A percentile compares a stretch with the other conserved stretches of the same genome.
phyloP scores from a whole-genome alignment of 495 filamentous ascomycete genomes.

The Penicillium coprophilum region DNA sequence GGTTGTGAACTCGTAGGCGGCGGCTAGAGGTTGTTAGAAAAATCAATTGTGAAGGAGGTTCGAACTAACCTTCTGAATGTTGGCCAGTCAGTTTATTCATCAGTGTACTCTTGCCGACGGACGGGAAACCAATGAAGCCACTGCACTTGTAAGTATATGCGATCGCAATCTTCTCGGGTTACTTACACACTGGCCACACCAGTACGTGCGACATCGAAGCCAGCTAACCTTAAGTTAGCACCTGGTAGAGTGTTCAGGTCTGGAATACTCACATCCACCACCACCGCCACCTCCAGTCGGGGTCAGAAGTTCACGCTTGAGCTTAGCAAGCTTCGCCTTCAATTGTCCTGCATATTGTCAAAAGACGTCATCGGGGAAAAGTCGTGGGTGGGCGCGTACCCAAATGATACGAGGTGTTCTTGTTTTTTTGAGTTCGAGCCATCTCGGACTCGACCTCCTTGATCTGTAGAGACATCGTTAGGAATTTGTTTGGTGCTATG shows the following conservation, averaged over 20 bases:
- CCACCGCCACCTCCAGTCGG: conserved; percentile 76
- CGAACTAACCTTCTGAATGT: conserved; percentile 74
- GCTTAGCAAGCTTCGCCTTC: conserved; percentile 97
- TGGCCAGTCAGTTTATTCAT: conserved; percentile 94
- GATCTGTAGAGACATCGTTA: conserved; percentile 62
- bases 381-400: conserved; percentile 41
- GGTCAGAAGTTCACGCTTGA: conserved; percentile 93
- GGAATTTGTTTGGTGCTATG: conserved; percentile 19
- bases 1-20: conserved; percentile 98
- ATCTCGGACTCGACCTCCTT: conserved; percentile 98
- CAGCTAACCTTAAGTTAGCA: conserved; percentile 53
- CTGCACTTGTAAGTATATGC: conserved; percentile 24
- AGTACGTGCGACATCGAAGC: conserved; percentile 97
- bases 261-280: conserved; percentile 59
- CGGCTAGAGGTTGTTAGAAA: conserved; percentile 51
- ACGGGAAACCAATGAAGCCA: conserved; percentile 78
- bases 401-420: conserved; percentile 85
- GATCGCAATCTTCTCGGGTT: conserved; percentile 12
- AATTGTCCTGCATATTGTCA: conserved; percentile 67
- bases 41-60: background rate
- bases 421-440: conserved; percentile 97
- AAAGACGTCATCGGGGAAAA: conserved; percentile 11
- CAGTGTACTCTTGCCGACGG: conserved; percentile 95
- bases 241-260: background rate
- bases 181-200: conserved; percentile 94